These are phyloP conservation scores for Sesbania bispinosa DNA, from an alignment of 306 rosid species.

Conservation along the genomic window DNA sequence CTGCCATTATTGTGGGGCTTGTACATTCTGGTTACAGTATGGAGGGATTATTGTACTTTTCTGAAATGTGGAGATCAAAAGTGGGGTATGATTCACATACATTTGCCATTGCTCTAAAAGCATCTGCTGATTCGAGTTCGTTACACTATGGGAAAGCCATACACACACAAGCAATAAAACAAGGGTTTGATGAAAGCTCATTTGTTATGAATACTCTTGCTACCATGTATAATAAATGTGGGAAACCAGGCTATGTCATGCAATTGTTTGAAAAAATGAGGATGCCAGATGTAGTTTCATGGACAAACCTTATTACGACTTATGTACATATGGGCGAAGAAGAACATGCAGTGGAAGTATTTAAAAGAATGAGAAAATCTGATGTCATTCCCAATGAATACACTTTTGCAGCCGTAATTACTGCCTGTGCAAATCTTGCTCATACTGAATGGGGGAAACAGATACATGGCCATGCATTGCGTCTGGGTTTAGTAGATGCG, in stretches of 20 bases:
- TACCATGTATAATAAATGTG: conserved; percentile 72
- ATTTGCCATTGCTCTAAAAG: conserved; percentile 67
- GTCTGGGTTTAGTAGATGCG: conserved; percentile 46
- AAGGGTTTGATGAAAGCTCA: conserved; percentile 60
- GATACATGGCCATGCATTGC: conserved; percentile 55
- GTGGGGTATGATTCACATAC: conserved; percentile 57
- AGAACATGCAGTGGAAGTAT: conserved; percentile 52
- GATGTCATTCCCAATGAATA: conserved; percentile 64
- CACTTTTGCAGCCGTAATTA: conserved; percentile 64
- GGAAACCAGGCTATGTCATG: conserved; percentile 57
- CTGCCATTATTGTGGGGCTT: conserved; percentile 68
- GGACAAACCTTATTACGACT: conserved; percentile 64
- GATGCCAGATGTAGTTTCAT: conserved; percentile 69
- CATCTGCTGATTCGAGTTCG: conserved; percentile 62
- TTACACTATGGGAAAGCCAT: conserved; percentile 58
- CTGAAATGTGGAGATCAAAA: conserved; percentile 70
- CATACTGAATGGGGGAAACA: conserved; percentile 61
- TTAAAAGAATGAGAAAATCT: conserved; percentile 57
- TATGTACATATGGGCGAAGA: conserved; percentile 53
- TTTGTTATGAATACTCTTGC: conserved; percentile 65
- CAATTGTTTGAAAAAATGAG: conserved; percentile 58
- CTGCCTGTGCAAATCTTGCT: conserved; percentile 65
- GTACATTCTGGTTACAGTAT: conserved; percentile 53
- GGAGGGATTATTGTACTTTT: conserved; percentile 60
- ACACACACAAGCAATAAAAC: conserved; percentile 61